phyloP scores from a whole-genome alignment of 306 rosid genomes.

The Cucurbita pepo region DNA sequence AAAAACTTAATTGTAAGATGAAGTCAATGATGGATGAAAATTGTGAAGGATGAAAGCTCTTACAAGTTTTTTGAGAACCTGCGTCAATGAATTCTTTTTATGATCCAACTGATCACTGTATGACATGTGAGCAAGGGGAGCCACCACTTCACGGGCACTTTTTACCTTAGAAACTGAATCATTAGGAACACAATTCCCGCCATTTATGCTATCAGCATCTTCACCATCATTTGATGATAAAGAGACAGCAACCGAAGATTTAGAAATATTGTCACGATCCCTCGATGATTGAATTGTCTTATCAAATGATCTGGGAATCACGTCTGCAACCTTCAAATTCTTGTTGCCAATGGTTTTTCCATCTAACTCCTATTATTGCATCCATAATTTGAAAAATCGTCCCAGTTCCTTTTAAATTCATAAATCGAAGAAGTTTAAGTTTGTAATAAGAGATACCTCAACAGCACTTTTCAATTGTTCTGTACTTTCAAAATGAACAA shows the following conservation, averaged over 20 bases:
- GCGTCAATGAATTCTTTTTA: constrained; percentile 52
- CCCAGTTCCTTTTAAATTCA: neutral
- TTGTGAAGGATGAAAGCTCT: constrained; percentile 19
- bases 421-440: constrained; percentile 6
- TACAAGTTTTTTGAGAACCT: constrained; percentile 73
- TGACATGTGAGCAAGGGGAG: constrained; percentile 82
- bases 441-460: constrained; percentile 32
- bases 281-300: constrained; percentile 31
- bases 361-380: constrained; percentile 38
- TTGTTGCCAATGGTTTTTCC: constrained; percentile 57
- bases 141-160: constrained; percentile 53
- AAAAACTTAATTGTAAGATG: neutral
- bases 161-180: constrained; percentile 27
- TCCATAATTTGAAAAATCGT: neutral
- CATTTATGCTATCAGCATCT: constrained; percentile 24
- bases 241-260: neutral
- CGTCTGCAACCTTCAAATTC: constrained; percentile 55
- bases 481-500: constrained; percentile 46
- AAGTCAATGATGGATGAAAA: neutral
- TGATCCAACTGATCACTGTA: constrained; percentile 80
- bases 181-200: constrained; percentile 19
- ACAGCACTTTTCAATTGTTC: constrained; percentile 48
- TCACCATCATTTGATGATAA: constrained; percentile 17
- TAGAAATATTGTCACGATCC: constrained; percentile 8
- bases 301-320: constrained; percentile 51